Base-by-base conservation (phyloP, 1,139 yeast species). In the Taphrina deformans region DNA sequence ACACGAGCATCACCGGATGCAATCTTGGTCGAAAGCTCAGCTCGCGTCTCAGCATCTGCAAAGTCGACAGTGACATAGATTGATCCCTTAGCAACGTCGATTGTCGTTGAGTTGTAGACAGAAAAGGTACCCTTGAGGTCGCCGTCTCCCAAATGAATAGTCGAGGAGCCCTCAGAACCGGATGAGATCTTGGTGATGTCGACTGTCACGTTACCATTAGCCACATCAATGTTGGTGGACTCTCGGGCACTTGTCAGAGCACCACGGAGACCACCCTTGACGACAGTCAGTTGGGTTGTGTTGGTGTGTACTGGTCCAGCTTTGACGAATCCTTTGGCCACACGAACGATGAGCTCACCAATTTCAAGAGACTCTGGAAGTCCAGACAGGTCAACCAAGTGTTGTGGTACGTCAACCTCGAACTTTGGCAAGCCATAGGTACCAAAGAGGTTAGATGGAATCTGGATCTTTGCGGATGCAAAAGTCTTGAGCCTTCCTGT, bases 1-100 rank as follows among this genome's bases (percentile, higher is more conserved):
- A 59, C 63, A 18, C 63, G 51, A 14, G 56, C 63, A 50, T 59
- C 63, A 23, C 63, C 63, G 6, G 63, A 59, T 9, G 50, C 63
- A 50, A 59, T 48, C 63, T 59, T 59, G 50, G 63, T 59, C 24
- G 63, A 59, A 2, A 59, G 35, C 21, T 59, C 63, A 14, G 56
- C 63, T 18, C 16, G 18, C 12, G 33, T 40, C 21, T 26, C 56
- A 3, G 63, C 41, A 9, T 18, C 31, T 23, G 24, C 50, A 31
- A 59, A 27, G 21, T 48, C 46, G 16, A 50, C 29, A 12, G 56
- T 40, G 31, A 52, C 63, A 31, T 59, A 51, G 38, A 59, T 48
- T 4, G 50, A 48, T n/a, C 63, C 63, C 51, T 50, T 59, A 50
- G 63, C 63, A 23, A 59, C 56, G 27, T 59, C 63, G 31, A 59